Base-by-base conservation (phyloP, 1,139 yeast species). In the Suhomyces kunorum region DNA sequence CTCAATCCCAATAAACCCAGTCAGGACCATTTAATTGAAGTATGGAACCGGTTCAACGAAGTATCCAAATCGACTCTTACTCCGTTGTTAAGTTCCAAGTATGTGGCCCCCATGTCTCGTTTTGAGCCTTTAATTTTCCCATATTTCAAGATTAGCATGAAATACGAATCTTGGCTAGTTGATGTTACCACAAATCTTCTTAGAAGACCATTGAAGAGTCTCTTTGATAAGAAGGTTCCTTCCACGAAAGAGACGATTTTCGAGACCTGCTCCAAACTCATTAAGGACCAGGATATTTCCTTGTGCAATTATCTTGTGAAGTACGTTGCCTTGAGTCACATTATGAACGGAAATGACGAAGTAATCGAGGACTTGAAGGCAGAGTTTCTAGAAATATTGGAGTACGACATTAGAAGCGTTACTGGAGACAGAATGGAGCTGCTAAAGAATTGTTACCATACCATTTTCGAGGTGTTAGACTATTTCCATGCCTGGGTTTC, bases 401-500 rank as follows among this genome's bases (percentile, higher is more conserved):
- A 66, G 2, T 63, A 66, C n/a, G 74, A 77, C 26, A 54, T 78
- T 3, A 70, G 70, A 11, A 53, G 63, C 1, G 42, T 54, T 8
- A 73, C 77, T 13, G 78, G 81, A 20, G 80, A 78, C 43, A 63
- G 75, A 15, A 55, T 63, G 6, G 89, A 83, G 48, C 78, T 76
- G 45, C 55, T 83, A 42, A 78, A 80, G 48, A 68, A 78, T 38
- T 83, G 88, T 47, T 83, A 81, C 53, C 85, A 85, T 46, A 71
- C 88, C 0, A 76, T 90, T 0, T 87, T 92, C 53, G 79, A 81
- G 24, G 80, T 90, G 3, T 66, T 90, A 28, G 98, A 94, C 54
- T 89, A 90, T 55, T 78, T 90, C 44, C 80, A 83, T 45, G 87
- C 86, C 49, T 89, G 97, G 96, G 55, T 58, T 9, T 68, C 77